Evolutionary conservation across 352 stramenopile species (phyloP), one percentile per base, ranked within the genome.

Genomic region (Phytophthora gonapodyides): DNA sequence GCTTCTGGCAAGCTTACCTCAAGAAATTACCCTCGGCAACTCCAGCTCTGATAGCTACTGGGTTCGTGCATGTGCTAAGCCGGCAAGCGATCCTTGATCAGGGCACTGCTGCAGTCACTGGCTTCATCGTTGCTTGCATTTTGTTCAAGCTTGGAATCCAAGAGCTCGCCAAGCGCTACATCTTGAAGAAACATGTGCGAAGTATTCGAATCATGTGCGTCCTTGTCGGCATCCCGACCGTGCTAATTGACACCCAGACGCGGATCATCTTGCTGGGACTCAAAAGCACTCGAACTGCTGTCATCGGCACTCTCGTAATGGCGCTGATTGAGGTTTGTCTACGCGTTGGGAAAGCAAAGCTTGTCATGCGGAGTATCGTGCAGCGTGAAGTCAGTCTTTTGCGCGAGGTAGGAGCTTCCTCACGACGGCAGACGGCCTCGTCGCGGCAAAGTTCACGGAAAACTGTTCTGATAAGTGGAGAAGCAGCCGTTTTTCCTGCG

Each of bases 211-310:
- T 57, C n/a, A 82, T 82, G 52, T 76, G 63, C 21, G 41, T 80
- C 2, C 37, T 67, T 2, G 69, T 82, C 1, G 73, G 62, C 5
- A 19, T 82, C 0, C 73, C 69, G 7, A 76, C 73, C 1, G 68
- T 82, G 3, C 19, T 82, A 19, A 71, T 82, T 24, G 71, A 82
- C 33, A 82, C 74, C 1, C 74, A 82, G 11, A 45, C 73, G 7
- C 61, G 74, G 31, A 57, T 80, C 1, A 53, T 73, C 36, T 34
- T 82, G 17, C 59, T 69, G 13, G 61, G 67, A 8, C 52, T 45
- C 5, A 57, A 68, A 5, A 70, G 24, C 11, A 55, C 43, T 2
- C 44, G 38, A 13, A 58, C 60, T 7, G 62, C 58, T 7, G 31
- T 67, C 0, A 38, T 46, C 1, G 71, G 71, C 10, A 45, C 61